Conservation (phyloP, 495 filamentous ascomycete species). For the Cairneyella variabilis region DNA sequence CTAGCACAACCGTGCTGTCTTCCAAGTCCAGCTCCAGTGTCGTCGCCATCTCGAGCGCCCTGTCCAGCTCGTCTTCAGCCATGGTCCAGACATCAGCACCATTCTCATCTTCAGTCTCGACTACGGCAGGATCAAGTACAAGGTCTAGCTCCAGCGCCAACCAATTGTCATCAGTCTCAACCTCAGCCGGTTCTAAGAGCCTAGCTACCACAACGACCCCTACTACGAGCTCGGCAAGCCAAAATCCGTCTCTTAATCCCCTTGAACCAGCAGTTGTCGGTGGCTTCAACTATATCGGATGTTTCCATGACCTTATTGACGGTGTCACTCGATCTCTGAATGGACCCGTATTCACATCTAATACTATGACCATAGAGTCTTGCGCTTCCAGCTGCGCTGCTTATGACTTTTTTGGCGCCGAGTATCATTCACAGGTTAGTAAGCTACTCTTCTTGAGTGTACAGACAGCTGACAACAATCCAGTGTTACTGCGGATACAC, state of each 20-base stretch:
- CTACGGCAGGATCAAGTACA: background rate
- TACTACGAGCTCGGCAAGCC: conserved; percentile 4
- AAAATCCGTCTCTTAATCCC: conserved; percentile 1
- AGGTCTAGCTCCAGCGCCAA: conserved; percentile 20
- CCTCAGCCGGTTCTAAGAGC: background rate
- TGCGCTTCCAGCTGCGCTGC: conserved; percentile 43
- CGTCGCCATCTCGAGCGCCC: background rate
- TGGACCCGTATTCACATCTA: conserved; percentile 14
- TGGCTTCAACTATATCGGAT: conserved; percentile 21
- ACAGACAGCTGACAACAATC: conserved; percentile 37
- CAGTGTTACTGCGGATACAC: background rate
- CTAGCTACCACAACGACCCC: conserved; percentile 2
- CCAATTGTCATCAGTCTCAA: conserved; percentile 22
- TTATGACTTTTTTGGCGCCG: conserved; percentile 42
- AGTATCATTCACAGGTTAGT: too few species aligned
- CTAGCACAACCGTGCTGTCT: background rate
- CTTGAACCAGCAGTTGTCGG: background rate
- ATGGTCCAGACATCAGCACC: background rate
- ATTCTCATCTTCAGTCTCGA: background rate
- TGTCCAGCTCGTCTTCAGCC: background rate
- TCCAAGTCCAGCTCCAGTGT: background rate
- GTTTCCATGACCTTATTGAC: conserved; percentile 16
- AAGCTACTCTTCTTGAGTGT: too few species aligned
- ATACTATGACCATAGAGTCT: conserved; percentile 34
- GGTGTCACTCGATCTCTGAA: conserved; percentile 18